Evolutionary conservation across 1,284 basidiomycete species (phyloP).

Genomic region (Serendipita sp.): DNA sequence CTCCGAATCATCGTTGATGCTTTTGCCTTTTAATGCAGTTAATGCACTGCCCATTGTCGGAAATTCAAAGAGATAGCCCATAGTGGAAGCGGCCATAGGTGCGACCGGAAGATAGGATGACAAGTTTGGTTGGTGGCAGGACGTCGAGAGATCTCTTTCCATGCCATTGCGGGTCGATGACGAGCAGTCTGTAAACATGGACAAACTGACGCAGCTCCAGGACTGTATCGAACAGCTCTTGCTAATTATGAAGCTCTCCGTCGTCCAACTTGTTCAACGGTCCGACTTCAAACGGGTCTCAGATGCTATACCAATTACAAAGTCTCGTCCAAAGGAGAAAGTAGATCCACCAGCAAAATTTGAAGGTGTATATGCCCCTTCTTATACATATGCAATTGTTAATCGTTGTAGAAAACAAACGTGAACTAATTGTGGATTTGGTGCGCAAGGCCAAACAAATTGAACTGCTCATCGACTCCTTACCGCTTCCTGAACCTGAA

Average conservation of each 20-base stretch:
- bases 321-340: constrained; percentile 52
- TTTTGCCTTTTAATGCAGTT: background rate
- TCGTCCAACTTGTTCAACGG: constrained; percentile 58
- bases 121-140: background rate
- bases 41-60: background rate
- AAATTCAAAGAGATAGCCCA: background rate
- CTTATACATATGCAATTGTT: background rate
- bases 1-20: background rate
- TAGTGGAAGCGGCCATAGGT: background rate
- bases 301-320: constrained; percentile 57
- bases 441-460: constrained; percentile 74
- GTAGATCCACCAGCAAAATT: constrained; percentile 55
- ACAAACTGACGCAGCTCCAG: constrained; percentile 76
- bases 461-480: constrained; percentile 59
- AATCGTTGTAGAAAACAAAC: constrained; percentile 46
- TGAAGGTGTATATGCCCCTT: constrained; percentile 30
- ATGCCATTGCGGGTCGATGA: constrained; percentile 1
- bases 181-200: constrained; percentile 37
- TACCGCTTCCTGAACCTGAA: constrained; percentile 61
- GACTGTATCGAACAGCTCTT: constrained; percentile 80
- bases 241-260: constrained; percentile 65
- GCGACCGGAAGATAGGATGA: background rate
- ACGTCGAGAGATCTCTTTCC: background rate
- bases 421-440: constrained; percentile 64
- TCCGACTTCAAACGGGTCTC: constrained; percentile 62